Evolutionary conservation across 352 stramenopile genomes (phyloP).

Genomic region (Pythium dissimile): DNA sequence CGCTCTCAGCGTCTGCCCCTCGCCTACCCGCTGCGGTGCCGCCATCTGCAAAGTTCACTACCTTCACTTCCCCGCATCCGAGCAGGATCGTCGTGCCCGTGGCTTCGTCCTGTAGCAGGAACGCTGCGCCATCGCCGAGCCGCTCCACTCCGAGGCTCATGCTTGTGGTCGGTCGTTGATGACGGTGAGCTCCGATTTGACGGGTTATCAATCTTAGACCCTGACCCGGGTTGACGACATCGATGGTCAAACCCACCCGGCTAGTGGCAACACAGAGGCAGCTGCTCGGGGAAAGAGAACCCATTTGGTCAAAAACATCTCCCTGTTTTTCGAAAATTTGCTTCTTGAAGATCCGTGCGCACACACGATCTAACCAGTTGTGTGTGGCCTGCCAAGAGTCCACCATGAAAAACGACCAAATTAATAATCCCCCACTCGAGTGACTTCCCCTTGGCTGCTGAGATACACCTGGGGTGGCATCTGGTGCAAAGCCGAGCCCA

Average conservation of each 20-base stretch:
- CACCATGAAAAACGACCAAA: slow-evolving; percentile 2
- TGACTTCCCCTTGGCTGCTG: neutral
- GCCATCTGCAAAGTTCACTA: slow-evolving; percentile 12
- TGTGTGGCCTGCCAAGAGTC: no score
- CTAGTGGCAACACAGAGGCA: neutral
- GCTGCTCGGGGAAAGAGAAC: no score
- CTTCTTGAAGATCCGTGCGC: slow-evolving; percentile 5
- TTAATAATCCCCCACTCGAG: neutral
- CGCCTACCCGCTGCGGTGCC: neutral
- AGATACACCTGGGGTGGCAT: slow-evolving; percentile 9
- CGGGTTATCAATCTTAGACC: no score
- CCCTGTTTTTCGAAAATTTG: no score
- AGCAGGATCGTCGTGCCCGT: slow-evolving; percentile 50
- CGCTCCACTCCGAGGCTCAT: slow-evolving; percentile 71
- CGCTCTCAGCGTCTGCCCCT: slow-evolving; percentile 28
- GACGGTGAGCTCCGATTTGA: no score
- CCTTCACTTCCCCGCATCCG: slow-evolving; percentile 50
- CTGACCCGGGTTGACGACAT: no score
- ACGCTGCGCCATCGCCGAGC: slow-evolving; percentile 63
- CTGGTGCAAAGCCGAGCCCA: neutral
- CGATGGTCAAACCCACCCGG: no score
- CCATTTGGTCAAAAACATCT: no score
- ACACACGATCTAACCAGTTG: no score
- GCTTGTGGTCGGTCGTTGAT: neutral
- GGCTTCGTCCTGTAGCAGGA: slow-evolving; percentile 58